Evolutionary conservation across 805 yeast species (phyloP).

Genomic region (Ogataea minuta): DNA sequence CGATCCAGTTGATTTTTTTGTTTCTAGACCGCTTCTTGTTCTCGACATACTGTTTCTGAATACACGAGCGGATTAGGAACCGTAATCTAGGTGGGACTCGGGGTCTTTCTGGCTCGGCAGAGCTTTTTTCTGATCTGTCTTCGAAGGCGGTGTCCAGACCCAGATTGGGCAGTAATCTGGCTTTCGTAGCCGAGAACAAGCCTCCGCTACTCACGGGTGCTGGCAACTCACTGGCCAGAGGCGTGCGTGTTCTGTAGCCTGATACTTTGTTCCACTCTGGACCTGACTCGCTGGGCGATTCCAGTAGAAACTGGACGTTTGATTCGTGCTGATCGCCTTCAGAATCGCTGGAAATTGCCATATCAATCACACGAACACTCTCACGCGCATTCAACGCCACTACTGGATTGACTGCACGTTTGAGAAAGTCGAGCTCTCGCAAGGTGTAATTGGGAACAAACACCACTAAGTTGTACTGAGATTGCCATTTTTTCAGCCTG

Average conservation of each 20-base stretch:
- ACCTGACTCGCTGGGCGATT: slow-evolving; percentile 43
- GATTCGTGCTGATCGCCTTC: too few species aligned
- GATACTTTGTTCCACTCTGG: slow-evolving; percentile 51
- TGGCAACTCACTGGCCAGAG: slow-evolving; percentile 39
- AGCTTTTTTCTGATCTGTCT: background rate
- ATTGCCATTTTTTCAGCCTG: slow-evolving; percentile 61
- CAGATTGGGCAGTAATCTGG: background rate
- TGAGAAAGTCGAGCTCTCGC: slow-evolving; percentile 56
- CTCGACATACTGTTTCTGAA: slow-evolving; percentile 50
- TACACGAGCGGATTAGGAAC: slow-evolving; percentile 55
- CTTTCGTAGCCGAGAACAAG: slow-evolving; percentile 9
- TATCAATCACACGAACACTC: slow-evolving; percentile 60
- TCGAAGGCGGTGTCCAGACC: background rate
- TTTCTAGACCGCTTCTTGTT: slow-evolving; percentile 22
- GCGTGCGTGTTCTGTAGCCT: slow-evolving; percentile 44
- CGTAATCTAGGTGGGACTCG: slow-evolving; percentile 53
- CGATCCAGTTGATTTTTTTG: slow-evolving; percentile 44
- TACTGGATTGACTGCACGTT: slow-evolving; percentile 49
- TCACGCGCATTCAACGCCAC: slow-evolving; percentile 65
- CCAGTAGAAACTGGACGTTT: slow-evolving; percentile 34
- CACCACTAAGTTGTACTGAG: slow-evolving; percentile 39
- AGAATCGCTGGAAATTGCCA: slow-evolving; percentile 19
- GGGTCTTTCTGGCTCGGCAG: slow-evolving; percentile 27
- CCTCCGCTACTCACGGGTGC: slow-evolving; percentile 15
- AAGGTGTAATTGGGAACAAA: slow-evolving; percentile 57